Base-by-base conservation (phyloP, 2,329 filamentous ascomycete species). In the Stachybotrys chartarum region DNA sequence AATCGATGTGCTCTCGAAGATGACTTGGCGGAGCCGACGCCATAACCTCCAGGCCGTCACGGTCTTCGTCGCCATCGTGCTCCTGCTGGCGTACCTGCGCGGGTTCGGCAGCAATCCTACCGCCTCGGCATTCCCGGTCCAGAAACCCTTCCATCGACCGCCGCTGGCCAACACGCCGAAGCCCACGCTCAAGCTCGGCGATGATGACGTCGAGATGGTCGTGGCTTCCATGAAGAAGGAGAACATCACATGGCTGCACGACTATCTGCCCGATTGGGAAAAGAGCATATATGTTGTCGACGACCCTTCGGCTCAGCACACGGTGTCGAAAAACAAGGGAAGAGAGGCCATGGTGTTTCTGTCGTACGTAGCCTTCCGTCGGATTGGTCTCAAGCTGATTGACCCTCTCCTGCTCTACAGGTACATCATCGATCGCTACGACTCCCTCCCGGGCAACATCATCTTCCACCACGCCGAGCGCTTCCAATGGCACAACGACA, bases 231-330 rank as follows among this genome's bases (percentile, higher is more conserved):
- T 66, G 63, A 67, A 64, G 57, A 61, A 63, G 54, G 68, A 70
- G 56, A 61, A 69, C 52, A 56, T 64, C 39, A 68, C 71, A 16
- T 79, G 77, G 77, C 64, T 78, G 8, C 59, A 71, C 53, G 63
- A 69, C 47, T 69, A 73, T 58, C 66, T 78, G 3, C 68, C 69
- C 18, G 68, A 70, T 50, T 82, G 79, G 79, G 71, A 75, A 56
- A 76, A 77, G 64, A 80, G 73, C 56, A 72, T 83, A 56, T 84
- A 84, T 63, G 73, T 81, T 30, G 78, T 79, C 53, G 75, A 84
- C 60, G 73, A 81, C 60, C 68, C 73, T 35, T 59, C 58, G 6
- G 77, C 78, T 3, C 58, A 70, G 18, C 66, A 81, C 58, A 80
- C 75, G 0, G 78, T 83, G 14, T 70, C 75, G 3, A 60, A 62